A percentile compares a stretch with the other conserved stretches of the same genome.
phyloP scores from a whole-genome alignment of 2,329 filamentous ascomycete species.

The Calonectria multiphialidica region DNA sequence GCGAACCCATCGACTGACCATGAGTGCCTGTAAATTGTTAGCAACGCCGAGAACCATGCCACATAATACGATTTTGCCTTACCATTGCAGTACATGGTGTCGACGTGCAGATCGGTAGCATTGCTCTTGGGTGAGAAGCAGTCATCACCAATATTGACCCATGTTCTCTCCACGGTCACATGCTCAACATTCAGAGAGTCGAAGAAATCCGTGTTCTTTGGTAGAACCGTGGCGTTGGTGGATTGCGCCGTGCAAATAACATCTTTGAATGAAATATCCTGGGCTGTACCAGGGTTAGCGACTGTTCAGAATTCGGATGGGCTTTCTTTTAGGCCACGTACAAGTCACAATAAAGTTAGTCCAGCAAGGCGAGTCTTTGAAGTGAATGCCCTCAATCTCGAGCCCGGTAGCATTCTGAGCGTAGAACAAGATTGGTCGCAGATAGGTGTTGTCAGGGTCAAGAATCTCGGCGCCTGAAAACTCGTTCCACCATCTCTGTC shows the following conservation, averaged over 20 bases:
- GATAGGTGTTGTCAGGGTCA: slow-evolving; percentile 34
- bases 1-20: slow-evolving; percentile 39
- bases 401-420: slow-evolving; percentile 39
- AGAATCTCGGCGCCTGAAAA: slow-evolving; percentile 40
- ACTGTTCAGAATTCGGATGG: not conserved
- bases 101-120: slow-evolving; percentile 40
- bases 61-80: not conserved
- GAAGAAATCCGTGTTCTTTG: slow-evolving; percentile 43
- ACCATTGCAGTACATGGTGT: slow-evolving; percentile 63
- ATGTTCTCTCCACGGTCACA: slow-evolving; percentile 35
- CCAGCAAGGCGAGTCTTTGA: slow-evolving; percentile 43
- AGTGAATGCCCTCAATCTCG: slow-evolving; percentile 38
- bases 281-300: slow-evolving; percentile 17
- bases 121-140: slow-evolving; percentile 44
- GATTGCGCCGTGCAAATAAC: slow-evolving; percentile 41
- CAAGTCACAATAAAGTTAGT: slow-evolving; percentile 42
- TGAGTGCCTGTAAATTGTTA: slow-evolving; percentile 25
- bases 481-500: slow-evolving; percentile 43
- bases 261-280: slow-evolving; percentile 38
- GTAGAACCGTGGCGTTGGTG: slow-evolving; percentile 35
- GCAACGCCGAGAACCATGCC: fast-evolving
- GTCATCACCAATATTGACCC: slow-evolving; percentile 42
- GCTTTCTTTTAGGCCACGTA: not conserved
- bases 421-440: slow-evolving; percentile 41
- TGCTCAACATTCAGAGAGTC: slow-evolving; percentile 38